Conservation (phyloP, 2,329 filamentous ascomycete species). For the Ceratocystis lukuohia region DNA sequence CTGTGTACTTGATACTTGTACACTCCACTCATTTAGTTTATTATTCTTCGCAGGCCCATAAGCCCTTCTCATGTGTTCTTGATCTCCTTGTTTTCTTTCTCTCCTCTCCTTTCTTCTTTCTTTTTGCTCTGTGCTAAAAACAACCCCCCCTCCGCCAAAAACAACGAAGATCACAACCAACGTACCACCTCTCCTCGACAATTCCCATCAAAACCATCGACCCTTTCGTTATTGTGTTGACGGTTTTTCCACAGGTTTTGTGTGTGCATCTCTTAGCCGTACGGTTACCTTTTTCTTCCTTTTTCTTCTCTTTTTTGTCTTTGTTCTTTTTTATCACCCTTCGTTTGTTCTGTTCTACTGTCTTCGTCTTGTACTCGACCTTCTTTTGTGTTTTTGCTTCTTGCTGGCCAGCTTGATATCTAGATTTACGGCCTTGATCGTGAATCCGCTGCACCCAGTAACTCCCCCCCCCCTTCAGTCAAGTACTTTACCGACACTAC, state of each 20-base stretch:
- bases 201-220: conserved; percentile 13
- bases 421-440: conserved; percentile 12
- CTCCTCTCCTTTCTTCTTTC: background rate
- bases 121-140: background rate
- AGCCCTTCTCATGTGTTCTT: conserved; percentile 6
- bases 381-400: conserved; percentile 3
- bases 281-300: conserved; percentile 9
- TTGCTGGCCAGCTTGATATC: conserved; percentile 16
- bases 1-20: conserved; percentile 9
- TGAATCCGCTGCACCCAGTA: conserved; percentile 15
- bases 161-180: conserved; percentile 17
- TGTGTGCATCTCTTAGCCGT: conserved; percentile 16
- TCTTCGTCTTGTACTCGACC: conserved; percentile 8
- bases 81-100: conserved; percentile 9
- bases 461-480: background rate
- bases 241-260: conserved; percentile 18
- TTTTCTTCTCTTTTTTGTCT: conserved; percentile 8
- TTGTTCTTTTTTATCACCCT: conserved; percentile 1
- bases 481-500: conserved; percentile 1
- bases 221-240: conserved; percentile 8
- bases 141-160: conserved; percentile 3
- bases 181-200: conserved; percentile 20
- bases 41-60: conserved; percentile 9
- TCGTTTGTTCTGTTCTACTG: background rate
- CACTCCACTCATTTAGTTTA: conserved; percentile 8